phyloP scores from a whole-genome alignment of 371 early-diverging fungal genomes.

The Cladochytrium tenue region DNA sequence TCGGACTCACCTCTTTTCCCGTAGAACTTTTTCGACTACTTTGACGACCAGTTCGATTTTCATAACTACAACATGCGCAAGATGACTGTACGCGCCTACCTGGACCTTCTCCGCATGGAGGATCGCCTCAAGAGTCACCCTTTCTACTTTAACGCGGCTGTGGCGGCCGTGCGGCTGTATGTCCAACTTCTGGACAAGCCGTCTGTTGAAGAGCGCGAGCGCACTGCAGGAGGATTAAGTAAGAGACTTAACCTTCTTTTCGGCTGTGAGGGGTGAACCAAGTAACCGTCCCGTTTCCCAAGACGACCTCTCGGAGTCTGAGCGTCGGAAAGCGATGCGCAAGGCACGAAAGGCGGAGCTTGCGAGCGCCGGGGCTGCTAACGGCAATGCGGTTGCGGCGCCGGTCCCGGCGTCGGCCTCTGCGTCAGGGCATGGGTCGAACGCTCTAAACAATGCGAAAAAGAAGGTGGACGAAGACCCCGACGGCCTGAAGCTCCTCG shows the following conservation, averaged over 20 bases:
- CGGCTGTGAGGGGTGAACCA: no score
- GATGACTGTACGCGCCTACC: conserved; percentile 82
- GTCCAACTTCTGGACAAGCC: conserved; percentile 66
- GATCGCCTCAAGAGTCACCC: conserved; percentile 72
- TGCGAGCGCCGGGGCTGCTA: conserved; percentile 17
- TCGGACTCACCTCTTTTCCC: neutral
- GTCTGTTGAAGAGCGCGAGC: conserved; percentile 15
- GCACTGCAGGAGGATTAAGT: conserved; percentile 12
- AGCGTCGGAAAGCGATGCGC: conserved; percentile 48
- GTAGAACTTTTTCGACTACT: conserved; percentile 72
- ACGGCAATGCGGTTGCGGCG: neutral
- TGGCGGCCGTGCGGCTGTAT: conserved; percentile 73
- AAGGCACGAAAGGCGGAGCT: conserved; percentile 51
- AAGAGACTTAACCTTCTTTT: no score
- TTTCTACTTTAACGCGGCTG: conserved; percentile 75
- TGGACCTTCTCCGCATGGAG: conserved; percentile 75
- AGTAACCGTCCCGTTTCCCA: neutral
- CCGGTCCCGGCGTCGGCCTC: conserved; percentile 5
- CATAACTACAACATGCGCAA: conserved; percentile 92
- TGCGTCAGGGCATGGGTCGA: conserved; percentile 3
- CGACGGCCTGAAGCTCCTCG: conserved; percentile 63
- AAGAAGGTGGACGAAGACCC: conserved; percentile 69
- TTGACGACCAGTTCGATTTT: conserved; percentile 96
- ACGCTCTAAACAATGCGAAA: conserved; percentile 4
- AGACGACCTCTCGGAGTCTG: conserved; percentile 40